Evolutionary conservation across 1,139 yeast species (phyloP).

Genomic region (Taphrina populina): DNA sequence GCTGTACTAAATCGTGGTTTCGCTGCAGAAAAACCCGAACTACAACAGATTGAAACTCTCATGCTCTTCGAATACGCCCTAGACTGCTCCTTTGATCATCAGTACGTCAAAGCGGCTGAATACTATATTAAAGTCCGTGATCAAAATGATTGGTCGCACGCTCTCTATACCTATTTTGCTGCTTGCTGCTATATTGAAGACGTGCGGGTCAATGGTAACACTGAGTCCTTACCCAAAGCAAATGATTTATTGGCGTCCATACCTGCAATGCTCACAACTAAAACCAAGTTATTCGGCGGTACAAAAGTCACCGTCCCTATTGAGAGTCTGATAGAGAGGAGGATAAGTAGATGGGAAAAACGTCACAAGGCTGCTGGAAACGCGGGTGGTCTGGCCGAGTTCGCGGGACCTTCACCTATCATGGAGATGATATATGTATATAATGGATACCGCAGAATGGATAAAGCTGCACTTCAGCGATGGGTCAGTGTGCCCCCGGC

Average conservation of each 20-base stretch:
- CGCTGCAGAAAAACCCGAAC: conserved; percentile 58
- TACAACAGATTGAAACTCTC: conserved; percentile 89
- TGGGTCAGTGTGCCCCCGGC: conserved; percentile 24
- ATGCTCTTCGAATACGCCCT: conserved; percentile 82
- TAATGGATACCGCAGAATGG: conserved; percentile 89
- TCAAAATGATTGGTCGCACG: conserved; percentile 89
- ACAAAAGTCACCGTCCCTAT: conserved; percentile 74
- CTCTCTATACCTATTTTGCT: conserved; percentile 79
- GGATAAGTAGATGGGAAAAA: conserved; percentile 60
- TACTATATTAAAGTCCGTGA: conserved; percentile 68
- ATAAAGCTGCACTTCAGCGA: conserved; percentile 2
- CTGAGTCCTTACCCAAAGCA: conserved; percentile 50
- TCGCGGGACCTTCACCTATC: conserved; percentile 78
- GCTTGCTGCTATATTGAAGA: conserved; percentile 78
- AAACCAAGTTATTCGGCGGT: conserved; percentile 64
- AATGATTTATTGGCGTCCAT: conserved; percentile 54
- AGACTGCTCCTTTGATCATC: conserved; percentile 71
- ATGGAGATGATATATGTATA: conserved; percentile 87
- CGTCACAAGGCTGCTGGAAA: conserved; percentile 40
- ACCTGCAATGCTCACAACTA: conserved; percentile 60
- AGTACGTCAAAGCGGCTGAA: conserved; percentile 75
- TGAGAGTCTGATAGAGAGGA: conserved; percentile 77
- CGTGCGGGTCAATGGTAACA: conserved; percentile 44
- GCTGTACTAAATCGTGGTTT: conserved; percentile 52
- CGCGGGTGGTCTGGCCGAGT: conserved; percentile 57